Evolutionary conservation across 2,329 filamentous ascomycete species (phyloP).

Genomic region (Trichoderma gracile): DNA sequence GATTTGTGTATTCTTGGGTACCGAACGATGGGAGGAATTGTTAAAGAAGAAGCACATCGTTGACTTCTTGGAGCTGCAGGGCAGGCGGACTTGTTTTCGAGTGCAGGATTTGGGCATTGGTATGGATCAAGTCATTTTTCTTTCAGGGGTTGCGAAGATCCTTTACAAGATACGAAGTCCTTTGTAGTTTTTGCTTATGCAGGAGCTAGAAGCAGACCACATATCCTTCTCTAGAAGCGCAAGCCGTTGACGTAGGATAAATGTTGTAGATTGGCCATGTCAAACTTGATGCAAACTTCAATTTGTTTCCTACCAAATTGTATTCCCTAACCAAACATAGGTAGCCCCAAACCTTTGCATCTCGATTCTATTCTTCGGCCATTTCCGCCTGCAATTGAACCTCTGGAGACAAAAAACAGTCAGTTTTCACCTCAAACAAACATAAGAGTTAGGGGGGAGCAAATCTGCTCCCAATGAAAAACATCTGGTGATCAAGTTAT

Average conservation of each 20-base stretch:
- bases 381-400: conserved; percentile 54
- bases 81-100: not conserved
- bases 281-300: too few species aligned
- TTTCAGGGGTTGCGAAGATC: not conserved
- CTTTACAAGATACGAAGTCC: not conserved
- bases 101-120: too few species aligned
- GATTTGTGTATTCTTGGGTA: too few species aligned
- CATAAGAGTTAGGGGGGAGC: not conserved
- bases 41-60: not conserved
- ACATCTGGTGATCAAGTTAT: not conserved
- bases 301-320: too few species aligned
- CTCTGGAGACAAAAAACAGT: conserved; percentile 37
- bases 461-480: not conserved
- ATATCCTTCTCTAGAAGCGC: not conserved
- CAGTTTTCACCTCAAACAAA: not conserved
- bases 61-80: not conserved
- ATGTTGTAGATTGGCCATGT: too few species aligned
- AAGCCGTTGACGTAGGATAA: not conserved
- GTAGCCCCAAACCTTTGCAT: too few species aligned
- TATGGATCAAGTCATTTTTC: not conserved
- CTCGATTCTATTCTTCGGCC: conserved; percentile 42
- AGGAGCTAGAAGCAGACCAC: not conserved
- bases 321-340: too few species aligned
- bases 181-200: not conserved
- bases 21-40: not conserved